Evolutionary conservation across 2,329 filamentous ascomycete genomes (phyloP).

Genomic region (Colletotrichum godetiae): DNA sequence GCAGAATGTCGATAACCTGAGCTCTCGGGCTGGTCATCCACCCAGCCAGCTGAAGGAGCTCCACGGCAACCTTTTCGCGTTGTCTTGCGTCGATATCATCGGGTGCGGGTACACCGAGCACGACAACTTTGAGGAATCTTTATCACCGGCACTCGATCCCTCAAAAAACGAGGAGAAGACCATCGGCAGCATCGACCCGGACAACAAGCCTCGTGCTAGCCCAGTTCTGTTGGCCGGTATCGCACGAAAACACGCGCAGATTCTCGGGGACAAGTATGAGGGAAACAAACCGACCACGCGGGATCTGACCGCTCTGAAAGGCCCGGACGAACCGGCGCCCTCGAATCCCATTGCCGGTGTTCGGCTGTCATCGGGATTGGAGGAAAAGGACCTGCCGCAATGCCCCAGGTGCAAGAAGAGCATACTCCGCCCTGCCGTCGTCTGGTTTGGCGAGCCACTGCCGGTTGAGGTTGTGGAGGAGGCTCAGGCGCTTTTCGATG

Average conservation of each 20-base stretch:
- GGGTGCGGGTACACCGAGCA: slow-evolving; percentile 67
- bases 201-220: slow-evolving; percentile 31
- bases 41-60: slow-evolving; percentile 67
- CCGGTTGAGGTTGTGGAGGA: slow-evolving; percentile 60
- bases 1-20: slow-evolving; percentile 74
- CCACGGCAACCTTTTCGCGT: slow-evolving; percentile 44
- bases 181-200: slow-evolving; percentile 5
- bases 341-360: neutral
- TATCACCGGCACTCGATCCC: slow-evolving; percentile 70
- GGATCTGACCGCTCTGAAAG: slow-evolving; percentile 33
- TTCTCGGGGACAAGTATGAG: slow-evolving; percentile 60
- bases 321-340: neutral
- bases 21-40: slow-evolving; percentile 69
- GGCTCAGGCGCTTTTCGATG: slow-evolving; percentile 64
- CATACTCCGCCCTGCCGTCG: slow-evolving; percentile 72
- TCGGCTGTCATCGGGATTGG: slow-evolving; percentile 54
- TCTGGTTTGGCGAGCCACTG: slow-evolving; percentile 75
- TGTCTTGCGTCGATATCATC: slow-evolving; percentile 51
- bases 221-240: slow-evolving; percentile 38
- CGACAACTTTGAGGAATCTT: slow-evolving; percentile 71
- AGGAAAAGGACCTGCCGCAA: slow-evolving; percentile 62
- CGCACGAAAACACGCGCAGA: slow-evolving; percentile 62
- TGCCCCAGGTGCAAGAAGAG: slow-evolving; percentile 67
- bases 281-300: slow-evolving; percentile 13
- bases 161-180: slow-evolving; percentile 52